These are phyloP conservation scores for Dujonia santamariae DNA, from an alignment of 1,139 yeast species.

Conservation along the genomic window DNA sequence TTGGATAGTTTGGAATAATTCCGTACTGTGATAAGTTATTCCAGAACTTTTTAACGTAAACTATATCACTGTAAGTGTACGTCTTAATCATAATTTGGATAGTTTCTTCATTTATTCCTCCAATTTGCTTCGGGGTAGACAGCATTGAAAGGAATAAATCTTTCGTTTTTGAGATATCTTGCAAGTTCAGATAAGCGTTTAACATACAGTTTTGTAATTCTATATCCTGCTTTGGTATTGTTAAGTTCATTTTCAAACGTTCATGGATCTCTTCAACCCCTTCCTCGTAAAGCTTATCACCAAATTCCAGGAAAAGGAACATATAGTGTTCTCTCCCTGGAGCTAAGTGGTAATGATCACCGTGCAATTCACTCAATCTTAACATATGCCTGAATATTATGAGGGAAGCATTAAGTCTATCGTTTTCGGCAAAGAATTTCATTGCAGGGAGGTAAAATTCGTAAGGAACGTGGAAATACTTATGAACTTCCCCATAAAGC, in stretches of 20 bases:
- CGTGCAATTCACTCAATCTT: slow-evolving; percentile 53
- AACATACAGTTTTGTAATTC: slow-evolving; percentile 59
- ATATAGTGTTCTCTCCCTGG: slow-evolving; percentile 71
- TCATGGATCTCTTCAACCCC: slow-evolving; percentile 70
- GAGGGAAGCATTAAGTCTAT: slow-evolving; percentile 63
- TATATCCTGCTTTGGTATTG: slow-evolving; percentile 54
- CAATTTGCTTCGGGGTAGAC: slow-evolving; percentile 44
- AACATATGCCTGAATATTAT: slow-evolving; percentile 63
- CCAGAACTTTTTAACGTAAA: slow-evolving; percentile 65
- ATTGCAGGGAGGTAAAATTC: slow-evolving; percentile 61
- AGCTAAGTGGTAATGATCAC: slow-evolving; percentile 24
- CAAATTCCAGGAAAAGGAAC: slow-evolving; percentile 60
- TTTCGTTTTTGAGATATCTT: slow-evolving; percentile 56
- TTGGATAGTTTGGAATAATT: slow-evolving; percentile 52
- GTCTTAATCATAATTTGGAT: slow-evolving; percentile 72
- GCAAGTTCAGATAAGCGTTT: slow-evolving; percentile 64
- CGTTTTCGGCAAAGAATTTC: slow-evolving; percentile 54
- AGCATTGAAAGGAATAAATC: slow-evolving; percentile 61
- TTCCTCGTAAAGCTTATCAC: slow-evolving; percentile 56
- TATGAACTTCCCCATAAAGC: slow-evolving; percentile 57
- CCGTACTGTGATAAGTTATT: slow-evolving; percentile 53
- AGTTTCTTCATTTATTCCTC: slow-evolving; percentile 66
- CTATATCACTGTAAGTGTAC: slow-evolving; percentile 56
- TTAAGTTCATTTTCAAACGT: slow-evolving; percentile 62
- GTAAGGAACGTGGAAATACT: slow-evolving; percentile 57